Evolutionary conservation across 495 filamentous ascomycete genomes (phyloP).

Genomic region (Aspergillus panamensis): DNA sequence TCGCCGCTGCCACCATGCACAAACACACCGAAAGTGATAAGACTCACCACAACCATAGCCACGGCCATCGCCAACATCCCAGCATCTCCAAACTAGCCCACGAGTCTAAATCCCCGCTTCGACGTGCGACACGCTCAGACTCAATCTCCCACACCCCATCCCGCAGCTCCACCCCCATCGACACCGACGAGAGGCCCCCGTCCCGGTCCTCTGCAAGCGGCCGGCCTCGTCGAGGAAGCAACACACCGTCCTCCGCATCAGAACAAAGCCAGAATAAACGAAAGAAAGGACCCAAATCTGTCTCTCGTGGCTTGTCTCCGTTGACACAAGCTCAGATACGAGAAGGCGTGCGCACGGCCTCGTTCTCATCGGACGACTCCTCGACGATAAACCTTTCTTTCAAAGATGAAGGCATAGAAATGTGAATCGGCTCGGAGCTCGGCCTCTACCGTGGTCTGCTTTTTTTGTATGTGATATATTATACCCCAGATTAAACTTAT

Average conservation of each 20-base stretch:
- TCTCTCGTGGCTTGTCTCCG: constrained; percentile 39
- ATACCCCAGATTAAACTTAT: constrained; percentile 3
- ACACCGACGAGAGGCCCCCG: constrained; percentile 38
- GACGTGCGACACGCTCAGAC: constrained; percentile 42
- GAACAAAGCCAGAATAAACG: constrained; percentile 33
- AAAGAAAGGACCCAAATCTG: constrained; percentile 35
- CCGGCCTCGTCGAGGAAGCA: constrained; percentile 38
- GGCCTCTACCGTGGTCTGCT: background rate
- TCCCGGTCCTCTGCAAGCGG: constrained; percentile 35
- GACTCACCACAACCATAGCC: constrained; percentile 24
- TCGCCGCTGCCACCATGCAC: constrained; percentile 32
- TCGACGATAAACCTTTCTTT: constrained; percentile 20
- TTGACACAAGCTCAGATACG: constrained; percentile 44
- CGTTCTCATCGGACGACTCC: constrained; percentile 41
- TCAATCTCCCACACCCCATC: constrained; percentile 48
- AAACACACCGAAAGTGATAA: constrained; percentile 25
- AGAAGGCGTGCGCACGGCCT: constrained; percentile 38
- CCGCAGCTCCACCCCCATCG: constrained; percentile 47
- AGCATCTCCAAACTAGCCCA: constrained; percentile 34
- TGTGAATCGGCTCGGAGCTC: background rate
- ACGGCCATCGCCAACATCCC: constrained; percentile 30
- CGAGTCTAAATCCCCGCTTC: constrained; percentile 32
- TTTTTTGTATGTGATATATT: background rate
- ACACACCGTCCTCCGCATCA: constrained; percentile 22
- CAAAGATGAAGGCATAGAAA: constrained; percentile 27